Evolutionary conservation across 441 rosid species (phyloP).

Genomic region (Brassica balearica): DNA sequence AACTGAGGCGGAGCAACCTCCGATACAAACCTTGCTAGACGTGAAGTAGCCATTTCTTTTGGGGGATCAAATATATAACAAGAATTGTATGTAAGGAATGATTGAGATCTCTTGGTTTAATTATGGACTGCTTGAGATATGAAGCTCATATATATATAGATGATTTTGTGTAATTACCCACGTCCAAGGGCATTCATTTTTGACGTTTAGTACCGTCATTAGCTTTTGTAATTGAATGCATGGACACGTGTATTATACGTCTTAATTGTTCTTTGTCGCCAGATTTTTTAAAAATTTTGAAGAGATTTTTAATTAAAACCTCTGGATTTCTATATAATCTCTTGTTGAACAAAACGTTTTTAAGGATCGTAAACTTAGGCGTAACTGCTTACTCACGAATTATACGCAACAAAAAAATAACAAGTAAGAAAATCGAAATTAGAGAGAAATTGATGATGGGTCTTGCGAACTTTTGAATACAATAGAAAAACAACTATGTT

Average conservation of each 20-base stretch:
- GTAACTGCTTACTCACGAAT: neutral
- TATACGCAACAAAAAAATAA: neutral
- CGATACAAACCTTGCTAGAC: constrained; percentile 69
- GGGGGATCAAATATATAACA: neutral
- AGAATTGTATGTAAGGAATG: neutral
- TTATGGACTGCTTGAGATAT: constrained; percentile 35
- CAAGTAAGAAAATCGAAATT: neutral
- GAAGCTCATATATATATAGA: constrained; percentile 48
- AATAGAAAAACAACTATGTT: neutral
- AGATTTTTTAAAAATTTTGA: neutral
- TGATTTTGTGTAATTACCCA: constrained; percentile 44
- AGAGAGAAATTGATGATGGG: neutral
- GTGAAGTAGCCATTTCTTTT: constrained; percentile 66
- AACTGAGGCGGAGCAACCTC: constrained; percentile 94
- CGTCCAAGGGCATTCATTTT: constrained; percentile 40
- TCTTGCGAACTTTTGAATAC: constrained; percentile 9
- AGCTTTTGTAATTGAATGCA: constrained; percentile 52
- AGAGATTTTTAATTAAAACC: neutral
- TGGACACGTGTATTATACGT: constrained; percentile 32
- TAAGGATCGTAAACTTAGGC: neutral
- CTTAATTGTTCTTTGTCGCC: constrained; percentile 17
- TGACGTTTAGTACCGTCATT: constrained; percentile 61
- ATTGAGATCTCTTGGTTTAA: constrained; percentile 38
- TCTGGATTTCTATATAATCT: neutral
- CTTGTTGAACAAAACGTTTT: neutral